Base-by-base conservation (phyloP, 2,329 filamentous ascomycete genomes). In the Furcasterigmium sp. region DNA sequence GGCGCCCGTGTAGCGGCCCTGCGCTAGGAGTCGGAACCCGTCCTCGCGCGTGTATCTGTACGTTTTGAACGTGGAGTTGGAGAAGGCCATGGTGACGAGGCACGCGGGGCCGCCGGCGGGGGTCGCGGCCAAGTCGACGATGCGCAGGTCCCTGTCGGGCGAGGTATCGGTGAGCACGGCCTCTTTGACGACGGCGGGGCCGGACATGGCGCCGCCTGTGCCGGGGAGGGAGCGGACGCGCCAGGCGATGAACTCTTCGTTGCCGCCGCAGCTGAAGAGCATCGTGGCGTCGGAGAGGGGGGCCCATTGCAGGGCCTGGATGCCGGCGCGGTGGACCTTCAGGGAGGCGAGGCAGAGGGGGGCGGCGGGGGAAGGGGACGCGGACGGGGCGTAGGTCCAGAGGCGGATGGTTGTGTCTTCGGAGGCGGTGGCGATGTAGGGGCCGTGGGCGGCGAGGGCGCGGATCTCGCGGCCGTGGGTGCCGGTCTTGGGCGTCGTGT, bases 191-290 rank as follows among this genome's bases (percentile, higher is more conserved):
- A 83, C 69, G 0, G 75, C 78, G 2, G 82, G 61, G 4, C 74
- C 72, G 13, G 53, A 52, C 39, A 73, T 72, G 11, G 57, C 64
- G 15, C n/a, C 4, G 7, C 23, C 23, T 7, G 11, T 26, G 2
- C 72, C 68, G 20, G 80, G 70, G 7, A 86, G 59, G 10, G 57
- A 56, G 37, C 69, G 70, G 26, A 91, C 62, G 32, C 78, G 75
- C 91, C 93, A 98, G 10, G 91, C 76, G 53, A 84, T 91, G 50
- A 97, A 85, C 62, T 98, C 91, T 60, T 96, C 91, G 47, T 82
- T 84, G 0, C 91, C 93, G 6, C 80, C 89, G 54, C 88, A 91
- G 51, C 87, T 95, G 59, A 97, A 86, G 3, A 98, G 76, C 53
- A 84, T 85, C n/a, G 8, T 20, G 17, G 10, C 19, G 4, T 5